These are phyloP conservation scores for Paragyromitra xinjiangensis DNA, from an alignment of 495 filamentous ascomycete genomes.

Conservation along the genomic window DNA sequence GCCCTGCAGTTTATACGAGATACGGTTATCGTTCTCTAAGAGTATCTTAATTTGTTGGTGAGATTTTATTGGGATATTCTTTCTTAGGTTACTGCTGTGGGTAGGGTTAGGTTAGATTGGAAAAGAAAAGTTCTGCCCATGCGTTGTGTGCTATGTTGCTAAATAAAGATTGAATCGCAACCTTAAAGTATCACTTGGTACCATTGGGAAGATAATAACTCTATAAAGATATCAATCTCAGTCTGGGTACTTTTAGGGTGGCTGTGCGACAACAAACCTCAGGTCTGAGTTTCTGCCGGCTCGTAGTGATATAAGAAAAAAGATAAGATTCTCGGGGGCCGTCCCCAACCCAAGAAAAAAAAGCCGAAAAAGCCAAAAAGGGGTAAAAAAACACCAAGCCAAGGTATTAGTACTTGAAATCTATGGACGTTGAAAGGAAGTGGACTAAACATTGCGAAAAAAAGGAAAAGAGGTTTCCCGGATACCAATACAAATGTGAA, in stretches of 20 bases:
- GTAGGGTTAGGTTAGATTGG: neutral
- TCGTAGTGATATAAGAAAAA: neutral
- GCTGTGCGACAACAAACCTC: neutral
- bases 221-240: neutral
- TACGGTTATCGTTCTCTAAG: neutral
- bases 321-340: neutral
- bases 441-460: constrained; percentile 4
- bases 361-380: neutral
- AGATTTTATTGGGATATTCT: neutral
- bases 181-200: neutral
- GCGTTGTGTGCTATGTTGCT: neutral
- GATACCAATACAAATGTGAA: constrained; percentile 7
- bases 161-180: neutral
- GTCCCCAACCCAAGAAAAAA: constrained; percentile 4
- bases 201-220: neutral
- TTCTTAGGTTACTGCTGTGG: neutral
- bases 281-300: neutral
- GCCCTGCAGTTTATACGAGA: neutral
- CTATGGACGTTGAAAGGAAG: constrained; percentile 19
- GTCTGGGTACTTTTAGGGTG: neutral
- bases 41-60: neutral
- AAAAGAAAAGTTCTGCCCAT: neutral
- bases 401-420: constrained; percentile 37
- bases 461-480: neutral
- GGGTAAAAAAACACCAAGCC: constrained; percentile 17